Evolutionary conservation across 1,139 yeast species (phyloP).

Genomic region (Magnusiomyces fungicola): DNA sequence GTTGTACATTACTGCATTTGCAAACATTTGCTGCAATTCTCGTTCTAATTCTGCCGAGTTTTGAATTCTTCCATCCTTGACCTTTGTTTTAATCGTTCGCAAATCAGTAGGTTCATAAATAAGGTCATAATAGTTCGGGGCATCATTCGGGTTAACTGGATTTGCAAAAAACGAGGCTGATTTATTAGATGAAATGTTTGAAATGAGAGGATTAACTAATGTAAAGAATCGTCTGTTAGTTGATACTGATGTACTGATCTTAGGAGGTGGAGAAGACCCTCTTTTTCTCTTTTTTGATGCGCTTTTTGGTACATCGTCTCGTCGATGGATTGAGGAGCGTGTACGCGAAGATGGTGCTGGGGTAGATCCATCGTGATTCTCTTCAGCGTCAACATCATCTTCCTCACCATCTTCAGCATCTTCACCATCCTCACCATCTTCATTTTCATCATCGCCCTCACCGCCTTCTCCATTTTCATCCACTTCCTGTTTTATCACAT

Average conservation of each 20-base stretch:
- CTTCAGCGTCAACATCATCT: background rate
- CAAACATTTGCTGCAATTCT: conserved; percentile 69
- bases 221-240: conserved; percentile 27
- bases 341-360: conserved; percentile 5
- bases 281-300: conserved; percentile 17
- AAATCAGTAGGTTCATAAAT: conserved; percentile 62
- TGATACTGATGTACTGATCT: conserved; percentile 16
- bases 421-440: conserved; percentile 7
- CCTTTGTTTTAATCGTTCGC: conserved; percentile 50
- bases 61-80: conserved; percentile 53
- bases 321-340: conserved; percentile 9
- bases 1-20: conserved; percentile 79
- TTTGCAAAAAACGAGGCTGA: conserved; percentile 67
- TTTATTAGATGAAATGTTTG: conserved; percentile 61
- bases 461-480: conserved; percentile 5
- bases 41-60: conserved; percentile 49
- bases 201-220: conserved; percentile 43
- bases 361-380: background rate
- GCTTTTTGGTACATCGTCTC: conserved; percentile 7
- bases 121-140: conserved; percentile 58
- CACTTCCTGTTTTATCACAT: background rate
- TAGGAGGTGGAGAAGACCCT: conserved; percentile 19
- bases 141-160: conserved; percentile 61
- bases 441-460: conserved; percentile 5
- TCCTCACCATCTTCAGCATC: conserved; percentile 3